These are phyloP conservation scores for Boletellus ananas DNA, from an alignment of 768 basidiomycete genomes.

Conservation along the genomic window DNA sequence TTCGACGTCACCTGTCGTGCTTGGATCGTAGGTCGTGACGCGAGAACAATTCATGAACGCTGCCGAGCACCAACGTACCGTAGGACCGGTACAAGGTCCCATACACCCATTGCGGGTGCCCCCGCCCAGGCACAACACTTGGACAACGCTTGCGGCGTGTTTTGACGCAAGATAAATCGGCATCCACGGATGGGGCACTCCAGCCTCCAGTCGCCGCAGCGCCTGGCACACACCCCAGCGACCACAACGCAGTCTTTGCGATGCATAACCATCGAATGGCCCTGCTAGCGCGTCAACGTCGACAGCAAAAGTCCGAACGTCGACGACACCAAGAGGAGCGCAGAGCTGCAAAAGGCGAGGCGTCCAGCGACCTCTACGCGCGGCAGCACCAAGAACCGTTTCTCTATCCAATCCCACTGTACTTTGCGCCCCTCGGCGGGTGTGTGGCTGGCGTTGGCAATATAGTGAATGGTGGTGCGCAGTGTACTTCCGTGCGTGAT, in stretches of 20 bases:
- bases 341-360: not conserved
- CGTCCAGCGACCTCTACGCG: not conserved
- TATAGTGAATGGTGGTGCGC: not conserved
- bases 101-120: conserved; percentile 60
- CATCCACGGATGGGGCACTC: conserved; percentile 24
- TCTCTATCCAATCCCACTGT: not conserved
- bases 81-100: conserved; percentile 46
- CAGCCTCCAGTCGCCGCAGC: conserved; percentile 34
- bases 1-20: conserved; percentile 48
- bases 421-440: not conserved
- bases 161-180: not conserved
- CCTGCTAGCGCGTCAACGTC: conserved; percentile 6
- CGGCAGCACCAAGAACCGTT: not conserved
- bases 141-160: conserved; percentile 39
- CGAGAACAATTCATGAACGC: not conserved
- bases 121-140: conserved; percentile 42
- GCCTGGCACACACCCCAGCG: conserved; percentile 48
- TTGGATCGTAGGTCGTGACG: conserved; percentile 36
- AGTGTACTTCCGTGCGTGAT: not conserved
- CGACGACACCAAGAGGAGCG: conserved; percentile 1
- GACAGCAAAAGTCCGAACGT: conserved; percentile 9
- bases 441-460: not conserved
- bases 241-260: conserved; percentile 46
- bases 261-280: conserved; percentile 17
- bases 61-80: not conserved